phyloP scores from a whole-genome alignment of 345 rosid species.

The Triadica sebifera region DNA sequence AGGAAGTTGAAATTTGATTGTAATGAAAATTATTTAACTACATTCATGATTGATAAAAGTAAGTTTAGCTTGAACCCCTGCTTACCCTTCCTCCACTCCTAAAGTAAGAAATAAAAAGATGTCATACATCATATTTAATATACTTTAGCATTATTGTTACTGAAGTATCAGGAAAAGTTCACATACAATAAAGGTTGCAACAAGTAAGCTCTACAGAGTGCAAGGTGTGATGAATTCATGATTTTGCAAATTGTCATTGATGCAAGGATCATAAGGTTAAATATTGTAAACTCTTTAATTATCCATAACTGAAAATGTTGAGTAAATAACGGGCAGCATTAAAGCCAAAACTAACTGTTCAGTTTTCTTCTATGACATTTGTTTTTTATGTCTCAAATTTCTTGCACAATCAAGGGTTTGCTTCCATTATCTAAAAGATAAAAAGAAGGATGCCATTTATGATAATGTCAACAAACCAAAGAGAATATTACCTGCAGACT shows the following conservation, averaged over 20 bases:
- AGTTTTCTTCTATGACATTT: neutral
- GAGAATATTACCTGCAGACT: conserved; percentile 61
- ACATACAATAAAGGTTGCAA: neutral
- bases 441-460: neutral
- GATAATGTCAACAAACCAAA: conserved; percentile 4
- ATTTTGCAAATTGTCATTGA: neutral
- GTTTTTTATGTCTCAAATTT: neutral
- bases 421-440: neutral
- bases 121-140: neutral
- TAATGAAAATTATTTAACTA: neutral
- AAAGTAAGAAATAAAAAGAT: neutral
- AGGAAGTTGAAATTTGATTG: neutral
- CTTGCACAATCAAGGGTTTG: neutral
- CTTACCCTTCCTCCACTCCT: neutral
- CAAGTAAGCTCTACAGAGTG: neutral
- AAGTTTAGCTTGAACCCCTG: neutral
- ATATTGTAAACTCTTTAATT: neutral
- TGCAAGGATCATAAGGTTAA: neutral
- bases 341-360: neutral
- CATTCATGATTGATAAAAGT: neutral
- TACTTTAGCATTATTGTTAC: neutral
- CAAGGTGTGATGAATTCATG: neutral
- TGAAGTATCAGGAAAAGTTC: neutral
- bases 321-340: neutral
- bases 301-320: neutral